phyloP scores from a whole-genome alignment of 1,284 basidiomycete genomes.

The Pholiota adiposa region DNA sequence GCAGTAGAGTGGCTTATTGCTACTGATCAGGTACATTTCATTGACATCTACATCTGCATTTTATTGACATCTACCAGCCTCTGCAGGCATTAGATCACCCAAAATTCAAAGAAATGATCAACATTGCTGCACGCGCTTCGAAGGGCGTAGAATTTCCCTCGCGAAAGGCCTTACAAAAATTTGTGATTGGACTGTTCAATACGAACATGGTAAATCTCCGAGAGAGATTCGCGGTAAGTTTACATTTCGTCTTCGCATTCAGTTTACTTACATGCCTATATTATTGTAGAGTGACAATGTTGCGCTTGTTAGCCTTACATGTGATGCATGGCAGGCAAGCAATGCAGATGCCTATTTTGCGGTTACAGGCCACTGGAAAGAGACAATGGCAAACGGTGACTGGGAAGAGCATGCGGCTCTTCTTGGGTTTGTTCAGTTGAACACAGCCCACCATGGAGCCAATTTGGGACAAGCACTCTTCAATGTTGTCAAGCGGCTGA shows the following conservation, averaged over 20 bases:
- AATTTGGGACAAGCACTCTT: constrained; percentile 27
- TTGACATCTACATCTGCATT: not conserved
- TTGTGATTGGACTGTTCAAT: constrained; percentile 40
- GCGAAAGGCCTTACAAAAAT: constrained; percentile 25
- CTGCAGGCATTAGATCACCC: constrained; percentile 35
- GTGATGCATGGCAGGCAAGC: constrained; percentile 42
- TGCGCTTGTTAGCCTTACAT: constrained; percentile 34
- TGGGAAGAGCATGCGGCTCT: constrained; percentile 35
- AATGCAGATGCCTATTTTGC: constrained; percentile 41
- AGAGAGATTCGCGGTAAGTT: not conserved
- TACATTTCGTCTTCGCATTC: not conserved
- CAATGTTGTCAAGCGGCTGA: constrained; percentile 20
- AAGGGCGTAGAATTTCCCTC: constrained; percentile 32
- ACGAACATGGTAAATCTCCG: constrained; percentile 24
- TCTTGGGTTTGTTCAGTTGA: constrained; percentile 38
- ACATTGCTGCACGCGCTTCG: constrained; percentile 30
- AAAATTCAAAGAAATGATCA: constrained; percentile 34
- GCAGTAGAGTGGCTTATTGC: constrained; percentile 41
- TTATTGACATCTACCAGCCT: constrained; percentile 26
- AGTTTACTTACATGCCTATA: not conserved
- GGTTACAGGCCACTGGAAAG: constrained; percentile 41
- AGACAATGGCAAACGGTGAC: constrained; percentile 24
- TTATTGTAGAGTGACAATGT: constrained; percentile 1
- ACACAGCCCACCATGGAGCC: constrained; percentile 30
- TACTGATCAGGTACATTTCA: constrained; percentile 32